Evolutionary conservation across 768 basidiomycete genomes (phyloP), one percentile per base, ranked within the genome.

Genomic region (Hypholoma fasciculare): DNA sequence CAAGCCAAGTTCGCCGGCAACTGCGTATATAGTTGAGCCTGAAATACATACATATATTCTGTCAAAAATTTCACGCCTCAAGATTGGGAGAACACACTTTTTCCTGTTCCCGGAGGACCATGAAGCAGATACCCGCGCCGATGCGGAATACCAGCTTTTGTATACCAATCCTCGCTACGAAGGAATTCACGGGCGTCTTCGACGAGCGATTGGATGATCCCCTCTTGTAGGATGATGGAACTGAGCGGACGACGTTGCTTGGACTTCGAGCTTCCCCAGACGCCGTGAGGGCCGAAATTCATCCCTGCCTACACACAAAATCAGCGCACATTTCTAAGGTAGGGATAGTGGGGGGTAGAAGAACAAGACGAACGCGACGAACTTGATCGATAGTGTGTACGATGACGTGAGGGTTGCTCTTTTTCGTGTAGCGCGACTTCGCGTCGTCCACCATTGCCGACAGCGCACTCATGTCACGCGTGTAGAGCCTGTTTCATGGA

Each of bases 1-100:
- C n/a, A 96, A 78, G 4, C 86, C 84, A 9, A 96, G 76, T 68
- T 91, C 90, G 6, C 81, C 80, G 6, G 80, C 62, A 23, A 84
- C 69, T 12, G 82, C 82, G 55, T 84, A 83, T 13, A 84, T 82
- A 0, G 82, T 83, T 7, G 79, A 82, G 11, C 74, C 81, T 82
- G 55, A 2, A n/a, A 11, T 26, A n/a, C 54, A 23, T 34, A 17
- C 54, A 23, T 38, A 17, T 20, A 74, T 63, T 63, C 54, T 61
- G 37, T 43, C 30, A 34, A 9, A 34, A 34, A 34, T n/a, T 27
- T 30, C 14, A n/a, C 4, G 49, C 34, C 37, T 34, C 48, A 19
- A 4, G 19, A 34, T 34, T 16, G n/a, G 20, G 26, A 53, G 34
- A 3, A 75, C 57, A 44, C 79, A 84, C 82, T 85, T 69, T 85